Evolutionary conservation across 495 filamentous ascomycete genomes (phyloP).

Genomic region (Poronia punctata): DNA sequence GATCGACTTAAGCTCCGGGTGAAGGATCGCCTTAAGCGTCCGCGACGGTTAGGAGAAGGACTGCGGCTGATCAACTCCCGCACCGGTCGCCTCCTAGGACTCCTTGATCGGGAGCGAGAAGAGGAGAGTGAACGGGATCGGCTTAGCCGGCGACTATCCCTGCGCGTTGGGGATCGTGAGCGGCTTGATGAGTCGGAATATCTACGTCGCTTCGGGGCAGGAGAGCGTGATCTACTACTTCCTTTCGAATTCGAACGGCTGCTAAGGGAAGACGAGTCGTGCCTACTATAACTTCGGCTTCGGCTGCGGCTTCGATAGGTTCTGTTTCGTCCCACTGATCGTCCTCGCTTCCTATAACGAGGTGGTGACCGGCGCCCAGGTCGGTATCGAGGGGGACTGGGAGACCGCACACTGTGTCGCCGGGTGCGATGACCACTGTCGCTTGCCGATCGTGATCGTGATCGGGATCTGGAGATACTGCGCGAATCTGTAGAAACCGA

Average conservation of each 20-base stretch:
- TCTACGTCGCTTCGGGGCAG: conserved; percentile 24
- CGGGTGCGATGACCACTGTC: conserved; percentile 23
- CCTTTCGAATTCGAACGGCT: conserved; percentile 16
- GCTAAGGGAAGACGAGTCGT: conserved; percentile 21
- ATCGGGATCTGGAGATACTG: conserved; percentile 27
- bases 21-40: conserved; percentile 36
- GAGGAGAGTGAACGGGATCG: conserved; percentile 41
- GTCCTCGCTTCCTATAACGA: conserved; percentile 35
- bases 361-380: conserved; percentile 38
- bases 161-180: conserved; percentile 29
- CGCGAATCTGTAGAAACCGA: conserved; percentile 19
- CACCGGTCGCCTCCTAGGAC: conserved; percentile 33
- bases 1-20: conserved; percentile 34
- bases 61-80: conserved; percentile 36
- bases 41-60: conserved; percentile 26
- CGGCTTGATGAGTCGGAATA: conserved; percentile 26
- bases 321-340: conserved; percentile 20
- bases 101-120: conserved; percentile 27
- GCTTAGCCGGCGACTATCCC: conserved; percentile 23
- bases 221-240: conserved; percentile 24
- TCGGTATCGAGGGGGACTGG: conserved; percentile 30
- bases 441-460: conserved; percentile 31
- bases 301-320: conserved; percentile 13
- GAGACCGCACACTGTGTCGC: conserved; percentile 28
- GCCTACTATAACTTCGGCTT: conserved; percentile 14